Conservation (phyloP, 148 eudicot genomes). For the Silene uniflora region DNA sequence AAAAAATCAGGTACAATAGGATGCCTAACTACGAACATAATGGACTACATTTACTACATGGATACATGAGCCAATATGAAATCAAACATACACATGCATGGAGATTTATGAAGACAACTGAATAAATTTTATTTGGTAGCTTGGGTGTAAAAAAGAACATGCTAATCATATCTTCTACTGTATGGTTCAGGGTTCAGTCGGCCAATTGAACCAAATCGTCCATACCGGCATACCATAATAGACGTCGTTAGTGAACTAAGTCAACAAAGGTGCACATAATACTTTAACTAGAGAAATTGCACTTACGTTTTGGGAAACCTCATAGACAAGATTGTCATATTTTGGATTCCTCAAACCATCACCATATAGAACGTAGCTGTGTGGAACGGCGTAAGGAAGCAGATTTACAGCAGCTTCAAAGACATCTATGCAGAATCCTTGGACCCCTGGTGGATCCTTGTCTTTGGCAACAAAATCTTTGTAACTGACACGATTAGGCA, state of each 20-base stretch:
- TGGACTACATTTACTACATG: not conserved
- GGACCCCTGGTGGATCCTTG: slow-evolving; percentile 55
- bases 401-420: slow-evolving; percentile 81
- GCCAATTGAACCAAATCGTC: not conserved
- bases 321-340: slow-evolving; percentile 48
- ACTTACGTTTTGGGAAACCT: slow-evolving; percentile 66
- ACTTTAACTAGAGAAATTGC: not conserved
- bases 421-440: slow-evolving; percentile 84
- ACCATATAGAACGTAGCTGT: slow-evolving; percentile 53
- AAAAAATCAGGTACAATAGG: slow-evolving; percentile 3
- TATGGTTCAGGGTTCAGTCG: not conserved
- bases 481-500: slow-evolving; percentile 68
- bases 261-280: not conserved
- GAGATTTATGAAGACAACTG: not conserved
- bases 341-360: slow-evolving; percentile 66
- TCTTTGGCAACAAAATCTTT: slow-evolving; percentile 49
- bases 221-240: not conserved
- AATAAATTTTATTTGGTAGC: not conserved
- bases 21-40: not conserved
- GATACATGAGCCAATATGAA: not conserved
- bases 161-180: not conserved
- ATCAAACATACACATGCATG: not conserved
- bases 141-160: not conserved
- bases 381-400: slow-evolving; percentile 85
- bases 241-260: not conserved